These are phyloP conservation scores for Calophaca sinica DNA, from an alignment of 306 rosid genomes.

Conservation along the genomic window DNA sequence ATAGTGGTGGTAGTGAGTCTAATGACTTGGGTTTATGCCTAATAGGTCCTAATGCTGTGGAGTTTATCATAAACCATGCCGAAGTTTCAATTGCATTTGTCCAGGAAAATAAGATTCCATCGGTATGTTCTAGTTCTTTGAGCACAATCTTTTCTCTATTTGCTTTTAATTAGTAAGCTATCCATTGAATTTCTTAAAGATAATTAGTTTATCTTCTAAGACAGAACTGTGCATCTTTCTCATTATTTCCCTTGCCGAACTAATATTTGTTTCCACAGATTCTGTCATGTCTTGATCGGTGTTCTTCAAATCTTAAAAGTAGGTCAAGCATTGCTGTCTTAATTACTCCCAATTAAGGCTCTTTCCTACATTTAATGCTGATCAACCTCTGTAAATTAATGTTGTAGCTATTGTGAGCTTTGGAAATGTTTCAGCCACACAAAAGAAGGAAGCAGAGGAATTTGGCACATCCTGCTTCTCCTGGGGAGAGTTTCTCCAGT, in stretches of 20 bases:
- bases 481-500: constrained; percentile 81
- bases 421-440: constrained; percentile 64
- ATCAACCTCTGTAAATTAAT: constrained; percentile 39
- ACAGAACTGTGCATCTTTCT: no score
- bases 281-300: constrained; percentile 73
- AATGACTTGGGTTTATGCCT: constrained; percentile 40
- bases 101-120: constrained; percentile 85
- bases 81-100: constrained; percentile 92
- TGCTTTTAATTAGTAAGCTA: no score
- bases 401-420: constrained; percentile 88
- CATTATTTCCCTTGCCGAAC: no score
- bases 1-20: neutral
- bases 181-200: no score
- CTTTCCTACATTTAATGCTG: constrained; percentile 16
- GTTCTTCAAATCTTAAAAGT: constrained; percentile 84
- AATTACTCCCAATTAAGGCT: constrained; percentile 15
- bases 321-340: constrained; percentile 49
- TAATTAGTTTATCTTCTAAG: no score
- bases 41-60: constrained; percentile 94
- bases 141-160: neutral
- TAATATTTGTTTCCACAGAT: constrained; percentile 64
- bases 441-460: constrained; percentile 88
- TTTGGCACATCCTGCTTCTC: constrained; percentile 80
- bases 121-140: constrained; percentile 64
- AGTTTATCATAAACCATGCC: constrained; percentile 89